phyloP scores from a whole-genome alignment of 805 yeast genomes.

The Cyberlindnera bimundalis region DNA sequence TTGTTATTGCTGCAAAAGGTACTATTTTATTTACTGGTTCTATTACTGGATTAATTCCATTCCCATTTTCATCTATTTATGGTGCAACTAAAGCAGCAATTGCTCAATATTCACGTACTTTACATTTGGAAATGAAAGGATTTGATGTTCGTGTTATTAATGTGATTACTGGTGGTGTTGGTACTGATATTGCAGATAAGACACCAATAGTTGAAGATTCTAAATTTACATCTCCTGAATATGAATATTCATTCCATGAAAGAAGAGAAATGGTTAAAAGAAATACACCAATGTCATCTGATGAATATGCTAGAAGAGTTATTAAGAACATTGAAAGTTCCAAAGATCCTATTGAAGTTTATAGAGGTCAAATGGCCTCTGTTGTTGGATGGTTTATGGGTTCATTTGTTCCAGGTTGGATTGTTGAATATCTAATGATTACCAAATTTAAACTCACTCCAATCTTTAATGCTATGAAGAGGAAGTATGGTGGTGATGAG shows the following conservation, averaged over 20 bases:
- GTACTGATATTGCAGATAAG: conserved; percentile 64
- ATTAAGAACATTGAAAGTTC: conserved; percentile 44
- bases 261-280: conserved; percentile 59
- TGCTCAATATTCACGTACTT: conserved; percentile 61
- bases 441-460: conserved; percentile 39
- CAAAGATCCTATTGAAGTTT: conserved; percentile 45
- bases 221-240: conserved; percentile 48
- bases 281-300: conserved; percentile 57
- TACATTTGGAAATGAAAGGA: conserved; percentile 66
- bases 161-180: conserved; percentile 73
- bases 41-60: conserved; percentile 57
- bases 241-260: conserved; percentile 42
- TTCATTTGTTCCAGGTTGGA: conserved; percentile 42
- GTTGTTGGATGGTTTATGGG: conserved; percentile 33
- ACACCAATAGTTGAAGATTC: conserved; percentile 58
- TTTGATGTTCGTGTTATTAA: conserved; percentile 69
- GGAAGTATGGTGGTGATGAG: conserved; percentile 16
- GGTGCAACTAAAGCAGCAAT: conserved; percentile 73
- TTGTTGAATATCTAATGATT: conserved; percentile 40
- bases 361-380: conserved; percentile 50
- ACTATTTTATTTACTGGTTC: conserved; percentile 75
- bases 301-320: conserved; percentile 52
- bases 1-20: conserved; percentile 63
- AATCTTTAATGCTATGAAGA: conserved; percentile 31
- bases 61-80: conserved; percentile 69